Base-by-base conservation (phyloP, 208 protist genomes). In the Trypanosomatidae sp. region DNA sequence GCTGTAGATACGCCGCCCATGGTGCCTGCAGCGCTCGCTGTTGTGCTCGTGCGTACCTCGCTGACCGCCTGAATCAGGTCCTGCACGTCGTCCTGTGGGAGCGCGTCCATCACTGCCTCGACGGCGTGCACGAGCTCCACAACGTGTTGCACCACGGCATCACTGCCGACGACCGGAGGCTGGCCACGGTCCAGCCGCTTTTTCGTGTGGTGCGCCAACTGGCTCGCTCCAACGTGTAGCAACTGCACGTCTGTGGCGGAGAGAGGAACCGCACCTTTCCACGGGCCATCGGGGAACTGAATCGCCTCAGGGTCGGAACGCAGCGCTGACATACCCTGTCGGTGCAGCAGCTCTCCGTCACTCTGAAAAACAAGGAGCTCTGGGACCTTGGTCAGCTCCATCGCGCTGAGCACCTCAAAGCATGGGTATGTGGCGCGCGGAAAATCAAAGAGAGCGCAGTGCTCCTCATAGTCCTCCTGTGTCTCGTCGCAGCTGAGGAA, bases 191-290 rank as follows among this genome's bases (percentile, higher is more conserved):
- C 62, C 9, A 81, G 46, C 5, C 87, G 79, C 67, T 92, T 87
- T 66, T 88, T 50, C 43, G 85, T 88, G 71, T 92, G 86, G 66
- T 91, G 81, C 13, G 86, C 86, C 30, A 93, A 66, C 71, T 87
- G 74, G 8, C 76, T 74, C 7, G 77, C 65, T 7, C 83, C 83
- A 10, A 69, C 66, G 41, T 74, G 60, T 5, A 95, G 75, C 73
- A 95, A 62, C 28, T 68, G 58, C 17, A 84, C 68, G 68, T 95
- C 91, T 19, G 83, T 87, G 10, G 73, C 76, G 50, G 80, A 83
- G 43, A 95, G 70, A 25, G 74, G 80, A 36, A 69, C 62, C 30
- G 74, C 79, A 8, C 82, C 87, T 36, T 55, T 64, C 86, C 87
- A 95, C 55, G 66, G 53, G 41, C 76, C 77, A 19, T 71, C n/a